These are phyloP conservation scores for Viridothelium virens DNA, from an alignment of 495 filamentous ascomycete genomes.

Conservation along the genomic window DNA sequence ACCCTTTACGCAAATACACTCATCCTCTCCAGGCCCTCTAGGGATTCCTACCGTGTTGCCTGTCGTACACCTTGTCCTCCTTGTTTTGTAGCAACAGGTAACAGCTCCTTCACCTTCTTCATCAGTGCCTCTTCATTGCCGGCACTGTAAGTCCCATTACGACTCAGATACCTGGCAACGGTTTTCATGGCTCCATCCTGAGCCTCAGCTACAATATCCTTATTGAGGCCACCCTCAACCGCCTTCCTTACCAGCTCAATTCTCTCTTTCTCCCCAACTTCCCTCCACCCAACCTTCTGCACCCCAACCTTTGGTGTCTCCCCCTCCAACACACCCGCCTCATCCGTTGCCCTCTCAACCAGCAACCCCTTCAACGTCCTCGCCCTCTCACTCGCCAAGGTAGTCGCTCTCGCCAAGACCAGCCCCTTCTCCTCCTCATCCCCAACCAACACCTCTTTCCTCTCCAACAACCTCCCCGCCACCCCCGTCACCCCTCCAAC, in stretches of 20 bases:
- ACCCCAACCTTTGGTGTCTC: not conserved
- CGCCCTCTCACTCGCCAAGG: not conserved
- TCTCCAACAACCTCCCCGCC: not conserved
- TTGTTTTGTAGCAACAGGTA: not conserved
- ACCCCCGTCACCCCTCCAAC: not conserved
- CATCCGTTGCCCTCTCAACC: not conserved
- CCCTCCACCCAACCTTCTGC: not conserved
- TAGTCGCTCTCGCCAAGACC: not conserved
- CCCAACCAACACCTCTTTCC: not conserved
- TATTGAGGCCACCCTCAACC: not conserved
- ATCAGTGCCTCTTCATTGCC: not conserved
- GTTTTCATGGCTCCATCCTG: not conserved
- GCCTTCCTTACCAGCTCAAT: not conserved
- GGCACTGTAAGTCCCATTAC: not conserved
- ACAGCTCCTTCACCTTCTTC: constrained; percentile 4
- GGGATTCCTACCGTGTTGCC: not conserved
- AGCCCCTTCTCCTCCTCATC: not conserved
- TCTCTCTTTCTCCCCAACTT: not conserved
- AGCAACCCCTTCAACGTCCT: not conserved
- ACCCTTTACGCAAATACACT: not conserved
- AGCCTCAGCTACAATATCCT: not conserved
- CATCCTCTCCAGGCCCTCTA: not conserved
- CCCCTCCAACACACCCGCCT: not conserved
- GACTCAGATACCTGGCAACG: not conserved
- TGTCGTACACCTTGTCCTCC: not conserved